Percentiles rank a stretch among this genome's conserved stretches.
Evolutionary conservation across 306 rosid genomes (phyloP).

Genomic region (Luffa aegyptiaca): DNA sequence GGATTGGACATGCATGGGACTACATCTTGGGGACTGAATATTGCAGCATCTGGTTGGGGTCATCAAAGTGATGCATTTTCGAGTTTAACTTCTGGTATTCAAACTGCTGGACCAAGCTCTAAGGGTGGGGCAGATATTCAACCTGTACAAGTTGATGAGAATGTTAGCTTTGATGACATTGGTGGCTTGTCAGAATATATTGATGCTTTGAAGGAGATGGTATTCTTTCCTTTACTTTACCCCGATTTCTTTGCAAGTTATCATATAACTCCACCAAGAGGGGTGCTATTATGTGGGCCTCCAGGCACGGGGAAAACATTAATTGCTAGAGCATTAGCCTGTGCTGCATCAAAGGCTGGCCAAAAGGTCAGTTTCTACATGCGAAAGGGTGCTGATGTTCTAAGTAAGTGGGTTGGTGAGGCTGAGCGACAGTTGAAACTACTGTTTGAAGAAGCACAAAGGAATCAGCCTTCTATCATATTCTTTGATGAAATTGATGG

Average conservation of each 20-base stretch:
- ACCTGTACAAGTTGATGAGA: conserved; percentile 95
- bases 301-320: conserved; percentile 98
- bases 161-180: conserved; percentile 84
- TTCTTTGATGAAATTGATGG: conserved; percentile 99
- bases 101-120: conserved; percentile 99
- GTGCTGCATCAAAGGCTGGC: conserved; percentile 99
- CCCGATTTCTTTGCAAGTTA: conserved; percentile 96
- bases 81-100: conserved; percentile 78
- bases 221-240: conserved; percentile 87
- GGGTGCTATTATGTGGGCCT: conserved; percentile 94
- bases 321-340: conserved; percentile 93
- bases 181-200: conserved; percentile 91
- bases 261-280: conserved; percentile 97
- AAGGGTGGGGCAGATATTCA: conserved; percentile 99
- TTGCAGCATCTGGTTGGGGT: conserved; percentile 99
- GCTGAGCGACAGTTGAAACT: conserved; percentile 97
- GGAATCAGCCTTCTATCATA: conserved; percentile 94
- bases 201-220: conserved; percentile 95
- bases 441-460: conserved; percentile 97
- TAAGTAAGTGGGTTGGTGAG: conserved; percentile 99
- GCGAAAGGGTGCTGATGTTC: conserved; percentile 99
- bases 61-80: conserved; percentile 91
- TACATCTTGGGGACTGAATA: conserved; percentile 78
- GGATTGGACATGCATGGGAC: conserved; percentile 89
- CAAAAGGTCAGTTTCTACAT: conserved; percentile 98